Evolutionary conservation across 257 asterid genomes (phyloP), one percentile per base, ranked within the genome.

Genomic region (Scutellaria galericulata): DNA sequence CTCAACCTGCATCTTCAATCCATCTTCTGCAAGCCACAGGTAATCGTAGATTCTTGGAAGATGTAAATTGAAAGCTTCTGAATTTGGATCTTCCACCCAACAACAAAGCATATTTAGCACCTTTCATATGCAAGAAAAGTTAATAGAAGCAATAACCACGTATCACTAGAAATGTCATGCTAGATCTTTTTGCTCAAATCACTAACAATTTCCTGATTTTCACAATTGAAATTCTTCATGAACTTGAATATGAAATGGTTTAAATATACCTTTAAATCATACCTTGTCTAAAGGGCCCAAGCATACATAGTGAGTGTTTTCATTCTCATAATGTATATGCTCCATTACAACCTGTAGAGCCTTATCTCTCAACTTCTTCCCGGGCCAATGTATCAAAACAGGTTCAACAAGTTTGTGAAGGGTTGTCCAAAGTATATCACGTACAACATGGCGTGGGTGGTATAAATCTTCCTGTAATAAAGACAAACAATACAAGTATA

Each of bases 211-310:
- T 69, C 56, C 70, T 18, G 66, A 50, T 60, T 67, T 67, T 47
- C 56, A 39, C 35, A 22, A 56, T 52, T 70, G 57, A 7, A 48
- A 11, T 8, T 50, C 48, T 47, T 55, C 31, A n/a, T 2, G 24
- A 10, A n/a, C 58, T 51, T 35, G 12, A 44, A 66, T 55, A 48
- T 64, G 12, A 68, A 24, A 44, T 31, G 31, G 18, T 18, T 18
- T 18, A 18, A 18, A 18, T 18, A 18, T 18, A 18, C 18, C 18
- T 60, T 75, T 63, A 42, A 50, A 72, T 60, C 69, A 54, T 68
- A 94, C 98, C 98, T 94, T 94, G 89, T 89, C 91, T 70, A 94
- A 96, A 51, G 97, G 96, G 55, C 96, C 96, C 63, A 94, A 89
- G 89, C 97, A 94, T 75, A 89, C 6, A 69, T 94, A 94, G 52